Percentiles rank a stretch among this genome's conserved stretches.
phyloP scores from a whole-genome alignment of 164 flowering plant species.

The Vitis cinerea region DNA sequence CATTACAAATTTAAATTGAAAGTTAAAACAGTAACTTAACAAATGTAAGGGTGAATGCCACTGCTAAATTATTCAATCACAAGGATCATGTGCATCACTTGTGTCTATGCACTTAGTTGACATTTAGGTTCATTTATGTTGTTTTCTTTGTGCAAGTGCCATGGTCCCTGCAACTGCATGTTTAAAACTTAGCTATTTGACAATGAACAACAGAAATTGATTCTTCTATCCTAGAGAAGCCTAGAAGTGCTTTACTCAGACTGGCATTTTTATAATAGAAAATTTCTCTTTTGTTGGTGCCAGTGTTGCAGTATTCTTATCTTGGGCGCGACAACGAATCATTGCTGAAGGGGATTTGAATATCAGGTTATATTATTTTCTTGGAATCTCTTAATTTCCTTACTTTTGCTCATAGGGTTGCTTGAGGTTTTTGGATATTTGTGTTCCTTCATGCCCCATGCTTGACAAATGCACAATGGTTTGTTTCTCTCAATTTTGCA shows the following conservation, averaged over 20 bases:
- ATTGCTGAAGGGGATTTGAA: conserved; percentile 25
- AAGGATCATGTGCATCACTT: neutral
- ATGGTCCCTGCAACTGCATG: neutral
- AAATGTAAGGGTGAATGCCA: too few species aligned
- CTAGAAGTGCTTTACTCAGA: too few species aligned
- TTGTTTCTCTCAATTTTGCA: conserved; percentile 5
- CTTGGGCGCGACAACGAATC: conserved; percentile 73
- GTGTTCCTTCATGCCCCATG: neutral
- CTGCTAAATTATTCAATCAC: neutral
- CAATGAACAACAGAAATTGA: neutral
- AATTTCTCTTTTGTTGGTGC: conserved; percentile 7
- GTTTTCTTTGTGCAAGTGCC: too few species aligned
- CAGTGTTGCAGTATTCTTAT: conserved; percentile 87
- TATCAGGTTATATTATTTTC: conserved; percentile 34
- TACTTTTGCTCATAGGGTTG: neutral
- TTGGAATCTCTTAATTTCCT: neutral
- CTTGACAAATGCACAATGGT: neutral
- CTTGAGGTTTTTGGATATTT: too few species aligned
- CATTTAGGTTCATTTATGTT: too few species aligned
- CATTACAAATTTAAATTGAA: too few species aligned
- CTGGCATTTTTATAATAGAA: neutral
- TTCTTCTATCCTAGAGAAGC: neutral
- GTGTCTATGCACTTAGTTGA: neutral
- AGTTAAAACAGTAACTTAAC: too few species aligned
- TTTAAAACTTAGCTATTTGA: neutral